Conservation (phyloP, 2,329 filamentous ascomycete genomes). For the Monosporascus cannonballus region DNA sequence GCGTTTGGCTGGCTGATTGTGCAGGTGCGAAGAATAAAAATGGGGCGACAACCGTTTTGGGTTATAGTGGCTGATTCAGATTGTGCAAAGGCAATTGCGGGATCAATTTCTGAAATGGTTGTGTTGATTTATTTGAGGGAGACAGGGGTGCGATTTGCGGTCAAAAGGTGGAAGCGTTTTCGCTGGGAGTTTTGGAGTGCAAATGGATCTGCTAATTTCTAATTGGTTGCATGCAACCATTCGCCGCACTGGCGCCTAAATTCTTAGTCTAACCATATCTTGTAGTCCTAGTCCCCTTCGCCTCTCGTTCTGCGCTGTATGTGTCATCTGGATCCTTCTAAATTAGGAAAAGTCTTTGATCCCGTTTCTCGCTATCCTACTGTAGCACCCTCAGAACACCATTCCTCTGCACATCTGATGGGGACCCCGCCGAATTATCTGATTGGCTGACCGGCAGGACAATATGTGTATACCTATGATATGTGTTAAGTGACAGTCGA, state of each 20-base stretch:
- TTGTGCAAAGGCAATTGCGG: neutral
- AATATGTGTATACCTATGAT: neutral
- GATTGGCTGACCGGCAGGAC: neutral
- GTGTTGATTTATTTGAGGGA: constrained; percentile 19
- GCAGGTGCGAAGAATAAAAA: constrained; percentile 6
- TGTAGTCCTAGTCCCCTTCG: neutral
- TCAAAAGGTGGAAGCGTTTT: constrained; percentile 21
- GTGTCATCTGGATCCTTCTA: neutral
- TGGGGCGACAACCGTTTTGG: neutral
- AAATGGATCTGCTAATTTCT: constrained; percentile 18
- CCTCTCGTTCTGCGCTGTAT: neutral
- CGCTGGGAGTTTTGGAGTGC: constrained; percentile 21
- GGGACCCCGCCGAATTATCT: neutral
- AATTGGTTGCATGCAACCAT: constrained; percentile 19
- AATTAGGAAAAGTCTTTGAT: neutral
- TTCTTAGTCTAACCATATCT: constrained; percentile 3
- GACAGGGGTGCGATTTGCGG: constrained; percentile 28
- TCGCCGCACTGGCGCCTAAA: constrained; percentile 6
- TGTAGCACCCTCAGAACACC: too few species aligned
- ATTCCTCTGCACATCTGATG: too few species aligned
- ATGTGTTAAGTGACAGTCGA: neutral
- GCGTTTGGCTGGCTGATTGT: constrained; percentile 24
- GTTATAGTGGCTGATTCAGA: constrained; percentile 11
- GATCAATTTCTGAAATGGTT: neutral
- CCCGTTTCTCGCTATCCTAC: neutral